Percentiles rank a stretch among this genome's conserved stretches.
These are phyloP conservation scores for Tuber calosporum DNA, from an alignment of 495 filamentous ascomycete genomes.

Conservation along the genomic window DNA sequence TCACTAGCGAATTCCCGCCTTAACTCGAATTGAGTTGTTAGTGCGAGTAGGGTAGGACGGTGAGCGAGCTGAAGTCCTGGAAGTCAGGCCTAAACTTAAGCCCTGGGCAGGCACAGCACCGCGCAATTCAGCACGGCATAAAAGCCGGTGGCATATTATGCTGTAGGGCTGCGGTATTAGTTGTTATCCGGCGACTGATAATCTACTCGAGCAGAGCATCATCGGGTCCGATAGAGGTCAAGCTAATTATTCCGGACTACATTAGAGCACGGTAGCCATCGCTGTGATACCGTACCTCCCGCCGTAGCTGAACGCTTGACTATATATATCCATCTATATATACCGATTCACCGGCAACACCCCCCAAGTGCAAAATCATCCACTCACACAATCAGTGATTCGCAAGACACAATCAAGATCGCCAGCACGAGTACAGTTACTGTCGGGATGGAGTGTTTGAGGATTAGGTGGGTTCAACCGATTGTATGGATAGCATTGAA, in stretches of 20 bases:
- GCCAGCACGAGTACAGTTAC: not conserved
- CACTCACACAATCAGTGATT: constrained; percentile 3
- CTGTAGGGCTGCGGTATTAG: not conserved
- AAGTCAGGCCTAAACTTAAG: not conserved
- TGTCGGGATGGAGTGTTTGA: constrained; percentile 3
- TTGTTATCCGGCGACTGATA: not conserved
- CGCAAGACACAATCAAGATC: constrained; percentile 3
- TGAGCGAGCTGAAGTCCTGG: not conserved
- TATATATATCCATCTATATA: not conserved
- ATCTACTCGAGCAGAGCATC: not conserved
- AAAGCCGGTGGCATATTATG: not conserved
- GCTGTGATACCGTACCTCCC: not conserved
- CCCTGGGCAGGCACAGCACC: not conserved
- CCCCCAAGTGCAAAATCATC: not conserved
- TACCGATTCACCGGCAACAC: not conserved
- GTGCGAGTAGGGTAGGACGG: too few species aligned
- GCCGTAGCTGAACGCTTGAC: not conserved
- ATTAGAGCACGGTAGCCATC: not conserved
- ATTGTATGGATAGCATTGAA: constrained; percentile 3
- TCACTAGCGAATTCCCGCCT: not conserved
- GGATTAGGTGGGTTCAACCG: not conserved
- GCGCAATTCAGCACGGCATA: not conserved
- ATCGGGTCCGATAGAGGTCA: not conserved
- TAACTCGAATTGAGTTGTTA: not conserved
- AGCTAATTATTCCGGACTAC: not conserved